Evolutionary conservation across 2,329 filamentous ascomycete genomes (phyloP).

Genomic region (Macrophomina tecta): DNA sequence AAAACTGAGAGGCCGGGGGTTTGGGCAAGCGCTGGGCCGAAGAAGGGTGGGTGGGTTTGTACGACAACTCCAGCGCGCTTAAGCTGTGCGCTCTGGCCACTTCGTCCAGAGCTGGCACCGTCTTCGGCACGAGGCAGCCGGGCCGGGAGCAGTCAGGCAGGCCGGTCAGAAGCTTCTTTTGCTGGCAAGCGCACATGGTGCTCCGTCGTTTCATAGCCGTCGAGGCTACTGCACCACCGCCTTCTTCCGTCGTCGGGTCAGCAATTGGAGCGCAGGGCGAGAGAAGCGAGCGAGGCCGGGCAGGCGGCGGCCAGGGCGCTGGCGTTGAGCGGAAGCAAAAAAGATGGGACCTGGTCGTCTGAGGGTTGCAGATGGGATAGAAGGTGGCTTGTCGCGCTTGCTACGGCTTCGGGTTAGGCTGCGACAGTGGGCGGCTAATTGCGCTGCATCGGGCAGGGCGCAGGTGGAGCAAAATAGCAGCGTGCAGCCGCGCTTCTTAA

Average conservation of each 20-base stretch:
- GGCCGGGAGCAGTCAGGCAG: not conserved
- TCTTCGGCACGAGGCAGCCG: slow-evolving; percentile 9
- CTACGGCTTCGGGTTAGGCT: not conserved
- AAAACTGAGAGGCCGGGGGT: not conserved
- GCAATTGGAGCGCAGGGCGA: not conserved
- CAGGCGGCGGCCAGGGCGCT: not conserved
- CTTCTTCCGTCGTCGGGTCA: not conserved
- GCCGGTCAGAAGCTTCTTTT: not conserved
- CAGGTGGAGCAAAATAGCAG: slow-evolving; percentile 10
- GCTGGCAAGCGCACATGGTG: not conserved
- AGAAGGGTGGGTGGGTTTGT: not conserved
- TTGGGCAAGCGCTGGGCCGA: not conserved
- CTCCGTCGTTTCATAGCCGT: slow-evolving; percentile 7
- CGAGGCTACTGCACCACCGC: slow-evolving; percentile 2
- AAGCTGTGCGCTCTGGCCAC: slow-evolving; percentile 1
- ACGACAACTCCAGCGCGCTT: slow-evolving; percentile 14
- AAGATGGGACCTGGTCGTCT: not conserved
- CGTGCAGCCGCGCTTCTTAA: slow-evolving; percentile 6
- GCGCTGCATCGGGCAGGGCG: not conserved
- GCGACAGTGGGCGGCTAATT: not conserved
- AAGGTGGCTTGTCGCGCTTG: slow-evolving; percentile 15
- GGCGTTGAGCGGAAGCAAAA: not conserved
- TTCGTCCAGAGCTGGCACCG: not conserved
- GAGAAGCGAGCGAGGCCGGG: not conserved
- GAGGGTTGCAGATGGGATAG: not conserved